Evolutionary conservation across 495 filamentous ascomycete species (phyloP).

Genomic region (Aspergillus ostianus): DNA sequence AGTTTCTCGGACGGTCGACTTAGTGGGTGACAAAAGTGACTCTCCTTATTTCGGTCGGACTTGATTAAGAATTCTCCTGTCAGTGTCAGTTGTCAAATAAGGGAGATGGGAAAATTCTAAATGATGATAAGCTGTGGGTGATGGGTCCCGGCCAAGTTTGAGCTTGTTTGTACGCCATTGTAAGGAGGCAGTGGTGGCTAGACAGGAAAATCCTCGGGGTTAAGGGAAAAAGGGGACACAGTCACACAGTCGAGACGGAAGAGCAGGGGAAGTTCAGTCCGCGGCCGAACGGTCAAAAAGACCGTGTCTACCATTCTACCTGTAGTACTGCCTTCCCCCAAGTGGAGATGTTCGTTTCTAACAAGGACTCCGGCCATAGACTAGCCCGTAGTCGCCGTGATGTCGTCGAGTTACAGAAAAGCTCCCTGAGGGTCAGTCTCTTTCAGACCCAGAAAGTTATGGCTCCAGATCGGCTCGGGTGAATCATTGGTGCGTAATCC

Average conservation of each 20-base stretch:
- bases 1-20: no score
- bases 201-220: constrained; percentile 5
- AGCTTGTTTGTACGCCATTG: constrained; percentile 13
- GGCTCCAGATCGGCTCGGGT: constrained; percentile 9
- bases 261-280: neutral
- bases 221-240: neutral
- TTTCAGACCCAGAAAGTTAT: neutral
- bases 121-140: constrained; percentile 6
- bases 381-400: neutral
- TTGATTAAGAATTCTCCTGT: constrained; percentile 1
- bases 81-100: constrained; percentile 1
- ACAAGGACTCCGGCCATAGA: neutral
- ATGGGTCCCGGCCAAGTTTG: constrained; percentile 7
- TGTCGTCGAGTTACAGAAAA: neutral
- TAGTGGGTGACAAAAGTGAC: neutral
- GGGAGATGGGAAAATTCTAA: neutral
- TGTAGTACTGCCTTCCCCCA: neutral
- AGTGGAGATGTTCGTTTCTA: neutral
- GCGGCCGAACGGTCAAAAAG: neutral
- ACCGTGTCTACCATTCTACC: neutral
- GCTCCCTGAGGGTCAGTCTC: neutral
- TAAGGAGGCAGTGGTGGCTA: constrained; percentile 5
- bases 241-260: neutral
- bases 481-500: constrained; percentile 18
- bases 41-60: constrained; percentile 5